These are phyloP conservation scores for Gyromitra esculenta DNA, from an alignment of 2,329 filamentous ascomycete genomes.

Conservation along the genomic window DNA sequence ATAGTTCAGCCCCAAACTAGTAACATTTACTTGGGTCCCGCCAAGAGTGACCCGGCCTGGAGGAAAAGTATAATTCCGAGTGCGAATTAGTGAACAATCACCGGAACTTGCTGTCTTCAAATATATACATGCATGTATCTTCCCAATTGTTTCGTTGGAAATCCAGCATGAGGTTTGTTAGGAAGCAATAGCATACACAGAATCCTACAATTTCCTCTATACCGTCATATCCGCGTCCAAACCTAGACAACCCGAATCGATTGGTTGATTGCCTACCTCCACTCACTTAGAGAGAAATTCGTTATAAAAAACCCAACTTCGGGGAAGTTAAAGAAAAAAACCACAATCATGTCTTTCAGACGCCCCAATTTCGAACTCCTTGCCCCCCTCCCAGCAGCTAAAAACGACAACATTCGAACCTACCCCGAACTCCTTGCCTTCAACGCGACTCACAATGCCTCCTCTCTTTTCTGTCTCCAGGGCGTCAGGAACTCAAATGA, in stretches of 20 bases:
- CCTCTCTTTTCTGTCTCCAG: constrained; percentile 46
- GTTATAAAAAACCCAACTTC: neutral
- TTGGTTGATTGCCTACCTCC: neutral
- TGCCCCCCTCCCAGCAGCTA: neutral
- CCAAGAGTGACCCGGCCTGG: neutral
- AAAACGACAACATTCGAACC: constrained; percentile 43
- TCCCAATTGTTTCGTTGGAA: constrained; percentile 1
- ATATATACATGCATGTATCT: constrained; percentile 21
- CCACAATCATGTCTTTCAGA: constrained; percentile 27
- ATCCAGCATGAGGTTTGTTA: neutral
- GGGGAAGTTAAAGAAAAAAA: neutral
- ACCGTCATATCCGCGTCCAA: neutral
- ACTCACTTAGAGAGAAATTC: neutral
- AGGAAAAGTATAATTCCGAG: neutral
- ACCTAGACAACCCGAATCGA: neutral
- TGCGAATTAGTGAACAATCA: constrained; percentile 14
- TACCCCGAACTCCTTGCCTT: constrained; percentile 47
- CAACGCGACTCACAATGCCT: constrained; percentile 41
- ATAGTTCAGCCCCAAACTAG: neutral
- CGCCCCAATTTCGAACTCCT: constrained; percentile 45
- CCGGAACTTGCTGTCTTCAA: neutral
- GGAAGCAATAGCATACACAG: neutral
- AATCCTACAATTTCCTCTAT: neutral
- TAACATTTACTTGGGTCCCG: constrained; percentile 23
- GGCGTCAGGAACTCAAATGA: constrained; percentile 29